phyloP scores from a whole-genome alignment of 805 yeast species.

The Wickerhamomyces queroliae region DNA sequence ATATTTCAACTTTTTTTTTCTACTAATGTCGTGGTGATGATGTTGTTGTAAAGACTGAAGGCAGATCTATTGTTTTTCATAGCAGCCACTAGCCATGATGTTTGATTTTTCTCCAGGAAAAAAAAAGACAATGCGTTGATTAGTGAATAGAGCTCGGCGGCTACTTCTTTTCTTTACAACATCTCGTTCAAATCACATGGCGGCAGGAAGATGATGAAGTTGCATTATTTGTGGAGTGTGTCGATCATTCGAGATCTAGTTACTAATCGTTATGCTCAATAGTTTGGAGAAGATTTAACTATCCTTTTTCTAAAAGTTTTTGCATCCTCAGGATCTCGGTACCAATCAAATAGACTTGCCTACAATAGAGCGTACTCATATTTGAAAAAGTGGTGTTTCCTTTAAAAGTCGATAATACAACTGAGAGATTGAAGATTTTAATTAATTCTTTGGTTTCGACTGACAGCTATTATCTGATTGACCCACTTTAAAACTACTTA shows the following conservation, averaged over 20 bases:
- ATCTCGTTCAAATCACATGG: too few relatives aligned
- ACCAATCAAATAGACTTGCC: too few relatives aligned
- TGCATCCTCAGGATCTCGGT: background rate
- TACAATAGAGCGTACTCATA: too few relatives aligned
- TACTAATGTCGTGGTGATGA: background rate
- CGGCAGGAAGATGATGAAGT: too few relatives aligned
- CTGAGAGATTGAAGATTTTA: slow-evolving; percentile 18
- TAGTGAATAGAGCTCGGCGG: too few relatives aligned
- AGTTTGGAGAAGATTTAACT: slow-evolving; percentile 1
- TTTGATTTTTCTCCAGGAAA: background rate
- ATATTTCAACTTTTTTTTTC: background rate
- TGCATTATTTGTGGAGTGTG: background rate
- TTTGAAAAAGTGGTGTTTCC: too few relatives aligned
- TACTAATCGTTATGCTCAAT: too few relatives aligned
- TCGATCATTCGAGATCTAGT: background rate
- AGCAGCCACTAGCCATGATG: background rate
- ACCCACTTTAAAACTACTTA: background rate
- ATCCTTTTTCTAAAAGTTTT: background rate
- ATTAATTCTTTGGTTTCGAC: slow-evolving; percentile 17
- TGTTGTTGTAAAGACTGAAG: slow-evolving; percentile 1
- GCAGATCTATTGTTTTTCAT: background rate
- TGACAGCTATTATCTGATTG: background rate
- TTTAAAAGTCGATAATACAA: too few relatives aligned
- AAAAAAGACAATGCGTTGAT: background rate
- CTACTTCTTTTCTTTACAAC: too few relatives aligned